Base-by-base conservation (phyloP, 176 grass and related monocot species). In the Carex scoparia region DNA sequence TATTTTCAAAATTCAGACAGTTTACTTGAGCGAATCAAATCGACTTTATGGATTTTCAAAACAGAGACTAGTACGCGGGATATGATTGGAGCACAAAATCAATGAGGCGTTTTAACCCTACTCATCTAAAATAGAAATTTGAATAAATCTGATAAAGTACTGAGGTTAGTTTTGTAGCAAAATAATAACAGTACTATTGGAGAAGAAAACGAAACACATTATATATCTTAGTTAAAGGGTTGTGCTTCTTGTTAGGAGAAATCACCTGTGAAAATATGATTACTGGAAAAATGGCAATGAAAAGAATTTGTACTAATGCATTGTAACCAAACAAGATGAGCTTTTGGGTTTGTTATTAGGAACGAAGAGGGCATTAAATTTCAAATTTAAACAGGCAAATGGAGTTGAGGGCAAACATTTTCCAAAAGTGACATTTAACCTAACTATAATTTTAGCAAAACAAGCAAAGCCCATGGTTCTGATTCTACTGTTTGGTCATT, bases 371-470 rank as follows among this genome's bases (percentile, higher is more conserved):
- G 80, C 42, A 83, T 67, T 68, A 66, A 83, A 66, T 81, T 48
- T 42, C 57, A 59, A 38, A 46, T 16, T 79, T 0, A 37, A 81
- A 81, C 1, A n/a, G 19, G 1, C 18, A 4, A 63, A 62, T 33
- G 16, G 15, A 61, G 57, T 5, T 14, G 37, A 42, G 23, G 9
- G 28, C n/a, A 68, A 64, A 69, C 13, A 28, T 67, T 83, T 67
- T 65, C 2, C 27, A 83, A 83, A 54, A 68, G 80, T 62, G 81
- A 83, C 81, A 51, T 55, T 48, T 83, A 69, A 69, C 81, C 81
- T 69, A 83, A 68, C 63, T 55, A 55, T 10, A 66, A 32, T 31
- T 65, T 83, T 31, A 31, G 62, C 16, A 83, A 66, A 83, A 55
- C 7, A 83, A 69, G 18, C 38, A 83, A 82, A 83, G 1, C 44